A percentile compares a stretch with the other conserved stretches of the same genome.
These are phyloP conservation scores for Auriscalpium microsporum DNA, from an alignment of 768 basidiomycete species.

Conservation along the genomic window DNA sequence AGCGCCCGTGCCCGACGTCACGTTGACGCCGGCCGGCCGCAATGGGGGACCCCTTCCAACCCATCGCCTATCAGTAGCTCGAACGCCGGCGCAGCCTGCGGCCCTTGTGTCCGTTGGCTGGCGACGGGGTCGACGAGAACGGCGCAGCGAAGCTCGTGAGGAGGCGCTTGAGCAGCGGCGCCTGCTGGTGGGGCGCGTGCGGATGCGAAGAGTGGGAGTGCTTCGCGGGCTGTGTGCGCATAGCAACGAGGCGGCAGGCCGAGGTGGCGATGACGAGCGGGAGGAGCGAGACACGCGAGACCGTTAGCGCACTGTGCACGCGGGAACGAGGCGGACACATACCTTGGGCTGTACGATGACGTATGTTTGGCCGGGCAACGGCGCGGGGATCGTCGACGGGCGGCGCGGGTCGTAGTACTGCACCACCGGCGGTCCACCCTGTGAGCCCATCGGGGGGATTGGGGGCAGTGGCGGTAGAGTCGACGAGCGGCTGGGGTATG, in stretches of 20 bases:
- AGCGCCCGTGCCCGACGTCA: too few relatives aligned
- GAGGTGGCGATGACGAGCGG: too few relatives aligned
- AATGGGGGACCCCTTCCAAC: too few relatives aligned
- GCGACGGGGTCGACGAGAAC: not conserved
- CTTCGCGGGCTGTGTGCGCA: too few relatives aligned
- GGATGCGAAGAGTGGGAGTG: too few relatives aligned
- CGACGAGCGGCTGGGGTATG: constrained; percentile 3
- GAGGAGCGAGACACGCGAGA: not conserved
- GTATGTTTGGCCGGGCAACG: constrained; percentile 19
- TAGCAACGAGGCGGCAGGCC: too few relatives aligned
- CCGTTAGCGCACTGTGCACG: not conserved
- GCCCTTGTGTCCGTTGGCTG: not conserved
- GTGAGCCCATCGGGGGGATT: constrained; percentile 2
- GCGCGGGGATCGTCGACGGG: constrained; percentile 12
- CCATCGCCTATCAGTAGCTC: not conserved
- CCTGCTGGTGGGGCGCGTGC: not conserved
- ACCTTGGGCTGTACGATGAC: constrained; percentile 20
- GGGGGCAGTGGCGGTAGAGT: not conserved
- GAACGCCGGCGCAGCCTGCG: not conserved
- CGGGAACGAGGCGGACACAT: not conserved
- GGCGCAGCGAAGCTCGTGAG: not conserved
- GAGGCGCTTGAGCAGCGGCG: not conserved
- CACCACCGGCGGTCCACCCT: not conserved
- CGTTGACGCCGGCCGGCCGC: too few relatives aligned
- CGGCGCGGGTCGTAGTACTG: not conserved